Conservation (phyloP, 306 rosid species). For the Rosa chinensis region DNA sequence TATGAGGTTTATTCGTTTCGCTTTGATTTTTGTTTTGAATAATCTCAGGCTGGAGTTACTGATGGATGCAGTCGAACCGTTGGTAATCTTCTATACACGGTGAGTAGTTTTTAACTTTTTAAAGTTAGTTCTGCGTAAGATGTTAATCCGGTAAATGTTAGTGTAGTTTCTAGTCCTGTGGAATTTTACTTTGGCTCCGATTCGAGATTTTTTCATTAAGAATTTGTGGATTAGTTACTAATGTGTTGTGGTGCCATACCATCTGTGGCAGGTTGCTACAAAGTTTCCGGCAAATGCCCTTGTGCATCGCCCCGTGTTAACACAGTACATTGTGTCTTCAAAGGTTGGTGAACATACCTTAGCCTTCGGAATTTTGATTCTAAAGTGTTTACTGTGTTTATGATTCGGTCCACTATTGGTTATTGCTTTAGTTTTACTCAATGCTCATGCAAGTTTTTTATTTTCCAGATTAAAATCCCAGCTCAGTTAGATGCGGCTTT, state of each 20-base stretch:
- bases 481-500: constrained; percentile 90
- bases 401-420: background rate
- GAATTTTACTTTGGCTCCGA: background rate
- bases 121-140: background rate
- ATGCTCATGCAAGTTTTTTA: constrained; percentile 12
- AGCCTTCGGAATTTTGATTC: background rate
- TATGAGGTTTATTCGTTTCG: background rate
- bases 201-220: background rate
- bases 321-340: constrained; percentile 58
- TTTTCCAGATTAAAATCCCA: constrained; percentile 71
- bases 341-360: constrained; percentile 45
- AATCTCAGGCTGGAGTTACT: constrained; percentile 62
- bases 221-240: background rate
- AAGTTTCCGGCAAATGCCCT: constrained; percentile 86
- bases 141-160: background rate
- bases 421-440: background rate
- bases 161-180: background rate
- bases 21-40: background rate
- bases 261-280: constrained; percentile 74
- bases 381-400: background rate
- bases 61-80: constrained; percentile 71
- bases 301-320: constrained; percentile 67
- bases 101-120: constrained; percentile 13
- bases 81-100: constrained; percentile 90
- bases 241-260: constrained; percentile 1